phyloP scores from a whole-genome alignment of 2,329 filamentous ascomycete species.

The Penicillium sp. region DNA sequence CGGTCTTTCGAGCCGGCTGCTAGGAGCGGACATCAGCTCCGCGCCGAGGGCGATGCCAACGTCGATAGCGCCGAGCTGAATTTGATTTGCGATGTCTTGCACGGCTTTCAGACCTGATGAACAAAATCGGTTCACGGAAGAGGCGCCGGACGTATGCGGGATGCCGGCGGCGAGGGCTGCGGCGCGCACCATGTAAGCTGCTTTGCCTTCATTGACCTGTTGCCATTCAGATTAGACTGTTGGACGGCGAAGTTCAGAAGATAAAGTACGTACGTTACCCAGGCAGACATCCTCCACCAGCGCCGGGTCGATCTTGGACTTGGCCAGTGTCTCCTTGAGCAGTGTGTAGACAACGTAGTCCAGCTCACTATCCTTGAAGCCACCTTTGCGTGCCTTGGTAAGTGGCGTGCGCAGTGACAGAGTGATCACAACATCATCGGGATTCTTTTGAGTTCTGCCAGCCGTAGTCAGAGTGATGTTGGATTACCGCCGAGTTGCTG shows the following conservation, averaged over 20 bases:
- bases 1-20: constrained; percentile 62
- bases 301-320: constrained; percentile 69
- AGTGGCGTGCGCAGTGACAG: constrained; percentile 84
- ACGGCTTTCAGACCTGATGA: constrained; percentile 92
- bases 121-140: constrained; percentile 90
- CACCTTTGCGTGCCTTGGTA: constrained; percentile 81
- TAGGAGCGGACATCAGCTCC: constrained; percentile 75
- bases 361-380: constrained; percentile 87
- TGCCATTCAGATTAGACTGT: constrained; percentile 1
- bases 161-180: constrained; percentile 86
- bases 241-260: no score
- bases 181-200: constrained; percentile 84
- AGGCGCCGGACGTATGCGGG: constrained; percentile 79
- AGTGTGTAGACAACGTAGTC: constrained; percentile 82
- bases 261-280: constrained; percentile 81
- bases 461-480: constrained; percentile 10
- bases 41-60: constrained; percentile 82
- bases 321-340: constrained; percentile 66
- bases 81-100: constrained; percentile 88
- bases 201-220: constrained; percentile 72
- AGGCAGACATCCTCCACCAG: constrained; percentile 85
- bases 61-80: constrained; percentile 72
- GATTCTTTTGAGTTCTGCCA: constrained; percentile 78
- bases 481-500: constrained; percentile 3
- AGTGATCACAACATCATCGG: constrained; percentile 95